A percentile compares a stretch with the other conserved stretches of the same genome.
phyloP scores from a whole-genome alignment of 2,329 filamentous ascomycete species.

The Parastagonospora avenae region DNA sequence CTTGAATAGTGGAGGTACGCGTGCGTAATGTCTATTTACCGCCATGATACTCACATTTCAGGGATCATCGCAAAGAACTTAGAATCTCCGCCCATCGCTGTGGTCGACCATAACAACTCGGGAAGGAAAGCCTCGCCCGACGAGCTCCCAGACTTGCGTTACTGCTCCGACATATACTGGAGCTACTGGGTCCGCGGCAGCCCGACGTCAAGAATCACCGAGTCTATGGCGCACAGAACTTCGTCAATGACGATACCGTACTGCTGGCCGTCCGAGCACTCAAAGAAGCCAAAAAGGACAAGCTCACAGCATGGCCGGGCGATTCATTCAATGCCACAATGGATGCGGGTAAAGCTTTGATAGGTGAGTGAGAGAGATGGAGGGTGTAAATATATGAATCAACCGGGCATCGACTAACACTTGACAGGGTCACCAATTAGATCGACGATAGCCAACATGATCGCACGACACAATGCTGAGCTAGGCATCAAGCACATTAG shows the following conservation, averaged over 20 bases:
- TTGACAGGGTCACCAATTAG: slow-evolving; percentile 20
- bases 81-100: slow-evolving; percentile 11
- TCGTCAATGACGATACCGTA: slow-evolving; percentile 21
- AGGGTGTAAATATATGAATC: too few relatives aligned
- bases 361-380: slow-evolving; percentile 9
- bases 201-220: slow-evolving; percentile 20
- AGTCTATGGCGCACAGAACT: slow-evolving; percentile 16
- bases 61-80: slow-evolving; percentile 14
- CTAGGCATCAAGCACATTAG: slow-evolving; percentile 23
- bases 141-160: slow-evolving; percentile 25
- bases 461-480: slow-evolving; percentile 19
- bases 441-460: slow-evolving; percentile 17
- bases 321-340: slow-evolving; percentile 12
- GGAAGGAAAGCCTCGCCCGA: slow-evolving; percentile 7
- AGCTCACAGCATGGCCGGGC: slow-evolving; percentile 24
- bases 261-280: slow-evolving; percentile 20
- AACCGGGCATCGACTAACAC: too few relatives aligned
- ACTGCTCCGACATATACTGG: slow-evolving; percentile 29
- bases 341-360: slow-evolving; percentile 22
- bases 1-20: slow-evolving; percentile 10
- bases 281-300: slow-evolving; percentile 2
- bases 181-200: slow-evolving; percentile 21
- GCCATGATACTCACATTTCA: neutral
- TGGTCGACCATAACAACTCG: slow-evolving; percentile 3
- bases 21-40: too few relatives aligned